Percentiles rank a stretch among this genome's conserved stretches.
Conservation (phyloP, 2,329 filamentous ascomycete genomes). For the Xylaria sp. region DNA sequence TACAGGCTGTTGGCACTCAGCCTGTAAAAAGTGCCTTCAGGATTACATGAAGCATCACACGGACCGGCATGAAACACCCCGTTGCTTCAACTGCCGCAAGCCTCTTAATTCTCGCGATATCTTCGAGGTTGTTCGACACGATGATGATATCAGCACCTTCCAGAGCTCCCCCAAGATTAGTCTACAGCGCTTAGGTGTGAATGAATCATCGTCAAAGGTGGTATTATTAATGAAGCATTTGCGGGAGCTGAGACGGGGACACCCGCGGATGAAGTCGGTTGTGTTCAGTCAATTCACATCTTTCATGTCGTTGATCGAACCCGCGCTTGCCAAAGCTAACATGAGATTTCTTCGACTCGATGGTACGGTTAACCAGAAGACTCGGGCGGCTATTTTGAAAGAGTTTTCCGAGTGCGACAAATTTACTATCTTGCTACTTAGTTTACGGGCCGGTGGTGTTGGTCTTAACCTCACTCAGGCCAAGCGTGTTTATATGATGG, state of each 20-base stretch:
- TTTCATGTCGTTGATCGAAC: conserved; percentile 90
- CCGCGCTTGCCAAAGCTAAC: conserved; percentile 76
- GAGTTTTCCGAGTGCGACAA: conserved; percentile 73
- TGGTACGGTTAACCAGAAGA: conserved; percentile 87
- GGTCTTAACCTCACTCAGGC: conserved; percentile 92
- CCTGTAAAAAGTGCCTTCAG: conserved; percentile 92
- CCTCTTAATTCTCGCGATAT: conserved; percentile 84
- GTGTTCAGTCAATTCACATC: conserved; percentile 98
- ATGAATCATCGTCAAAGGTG: conserved; percentile 88
- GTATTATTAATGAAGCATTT: conserved; percentile 81
- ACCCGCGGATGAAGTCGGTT: conserved; percentile 83
- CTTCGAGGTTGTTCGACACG: conserved; percentile 90
- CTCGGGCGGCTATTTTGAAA: conserved; percentile 79
- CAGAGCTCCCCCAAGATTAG: conserved; percentile 64
- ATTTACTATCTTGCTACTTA: conserved; percentile 83
- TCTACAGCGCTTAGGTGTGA: conserved; percentile 69
- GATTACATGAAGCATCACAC: conserved; percentile 90
- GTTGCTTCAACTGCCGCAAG: conserved; percentile 92
- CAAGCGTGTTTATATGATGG: conserved; percentile 97
- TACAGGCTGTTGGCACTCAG: conserved; percentile 97
- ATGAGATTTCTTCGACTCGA: conserved; percentile 90
- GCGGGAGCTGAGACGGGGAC: conserved; percentile 71
- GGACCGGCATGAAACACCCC: conserved; percentile 77
- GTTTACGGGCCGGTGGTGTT: conserved; percentile 89
- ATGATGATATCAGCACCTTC: conserved; percentile 56